phyloP scores from a whole-genome alignment of 2,329 filamentous ascomycete genomes.

The Fusarium sacchari region DNA sequence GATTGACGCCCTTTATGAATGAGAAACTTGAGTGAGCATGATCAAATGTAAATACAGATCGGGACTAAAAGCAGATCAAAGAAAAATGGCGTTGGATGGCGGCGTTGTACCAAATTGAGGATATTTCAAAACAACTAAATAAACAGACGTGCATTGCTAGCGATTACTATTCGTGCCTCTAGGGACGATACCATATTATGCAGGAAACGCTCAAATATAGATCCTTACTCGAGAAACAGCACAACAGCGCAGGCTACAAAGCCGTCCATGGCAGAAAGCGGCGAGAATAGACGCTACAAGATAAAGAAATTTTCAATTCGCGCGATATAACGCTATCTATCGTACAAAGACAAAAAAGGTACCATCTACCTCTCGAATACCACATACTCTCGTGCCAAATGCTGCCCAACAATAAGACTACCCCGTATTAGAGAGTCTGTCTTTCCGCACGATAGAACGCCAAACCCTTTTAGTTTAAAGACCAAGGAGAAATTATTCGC shows the following conservation, averaged over 20 bases:
- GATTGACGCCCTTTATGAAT: not conserved
- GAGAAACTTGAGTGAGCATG: slow-evolving; percentile 12
- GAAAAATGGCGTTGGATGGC: not conserved
- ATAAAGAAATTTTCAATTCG: slow-evolving; percentile 19
- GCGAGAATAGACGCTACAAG: not conserved
- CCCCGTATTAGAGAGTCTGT: not conserved
- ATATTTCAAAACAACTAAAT: not conserved
- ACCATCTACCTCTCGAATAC: slow-evolving; percentile 8
- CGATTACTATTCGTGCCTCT: not conserved
- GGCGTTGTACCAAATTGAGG: not conserved
- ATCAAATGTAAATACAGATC: not conserved
- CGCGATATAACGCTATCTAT: slow-evolving; percentile 26
- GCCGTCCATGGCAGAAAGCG: not conserved
- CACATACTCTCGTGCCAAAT: slow-evolving; percentile 8
- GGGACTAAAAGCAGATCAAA: not conserved
- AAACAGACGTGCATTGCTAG: not conserved
- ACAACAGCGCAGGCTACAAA: not conserved
- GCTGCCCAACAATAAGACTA: slow-evolving; percentile 4
- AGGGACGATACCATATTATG: not conserved
- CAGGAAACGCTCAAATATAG: not conserved
- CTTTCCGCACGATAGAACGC: slow-evolving; percentile 33
- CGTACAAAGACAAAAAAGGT: slow-evolving; percentile 21
- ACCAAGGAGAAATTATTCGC: slow-evolving; percentile 19
- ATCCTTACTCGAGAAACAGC: not conserved
- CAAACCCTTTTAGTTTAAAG: slow-evolving; percentile 20